Base-by-base conservation (phyloP, 345 rosid genomes). In the Anacardium occidentale region DNA sequence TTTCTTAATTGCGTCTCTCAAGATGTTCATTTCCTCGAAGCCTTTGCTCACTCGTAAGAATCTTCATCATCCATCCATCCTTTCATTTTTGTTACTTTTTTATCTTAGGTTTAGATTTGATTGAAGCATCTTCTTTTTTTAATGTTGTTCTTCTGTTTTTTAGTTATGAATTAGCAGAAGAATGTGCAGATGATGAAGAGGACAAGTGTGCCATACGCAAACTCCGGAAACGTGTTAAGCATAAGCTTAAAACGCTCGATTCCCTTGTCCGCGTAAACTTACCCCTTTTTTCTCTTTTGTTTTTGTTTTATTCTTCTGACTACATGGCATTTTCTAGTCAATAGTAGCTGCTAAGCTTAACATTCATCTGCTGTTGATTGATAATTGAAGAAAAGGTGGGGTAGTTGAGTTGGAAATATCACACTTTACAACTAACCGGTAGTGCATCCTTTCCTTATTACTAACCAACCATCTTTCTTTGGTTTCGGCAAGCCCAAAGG, bases 111-210 rank as follows among this genome's bases (percentile, higher is more conserved):
- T 26, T 40, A 1, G 17, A 50, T 12, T 37, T 0, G 14, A 5
- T 50, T 65, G 13, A 47, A 45, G 57, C 52, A 21, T 55, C 15
- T 4, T 7, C 9, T 44, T 56, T 52, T 44, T 56, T 52, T 25
- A 24, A 3, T 21, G 14, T 53, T 53, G 34, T 11, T 45, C n/a
- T 70, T 25, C 37, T 4, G 13, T 14, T 40, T 58, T 65, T 17
- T 74, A 83, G 89, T 70, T 84, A 72, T 60, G 78, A 76, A 66
- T 75, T 80, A 74, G 87, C 87, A 9, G 87, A 84, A 75, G 90
- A 84, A 32, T 86, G 87, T 71, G 86, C 90, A 15, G 90, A 86
- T 66, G 90, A 84, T 71, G 90, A 82, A 34, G 87, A 84, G 5
- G 87, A 86, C 70, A 86, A 82, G 76, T 51, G 57, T 47, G 81